Evolutionary conservation across 2,329 filamentous ascomycete species (phyloP).

Genomic region (Myriosclerotinia scirpicola): DNA sequence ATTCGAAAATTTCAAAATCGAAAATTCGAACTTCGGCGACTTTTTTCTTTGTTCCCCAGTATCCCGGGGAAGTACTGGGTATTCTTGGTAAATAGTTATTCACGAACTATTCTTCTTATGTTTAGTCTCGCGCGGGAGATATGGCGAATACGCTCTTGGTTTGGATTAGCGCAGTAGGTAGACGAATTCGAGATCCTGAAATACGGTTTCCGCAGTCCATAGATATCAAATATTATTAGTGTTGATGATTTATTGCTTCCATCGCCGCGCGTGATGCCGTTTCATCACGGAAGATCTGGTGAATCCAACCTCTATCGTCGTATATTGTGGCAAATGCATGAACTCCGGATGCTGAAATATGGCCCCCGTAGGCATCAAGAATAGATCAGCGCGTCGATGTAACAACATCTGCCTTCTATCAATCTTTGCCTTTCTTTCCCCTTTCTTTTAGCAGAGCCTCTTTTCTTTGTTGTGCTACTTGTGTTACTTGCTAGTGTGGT

Average conservation of each 20-base stretch:
- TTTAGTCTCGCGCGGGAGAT: neutral
- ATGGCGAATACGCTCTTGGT: neutral
- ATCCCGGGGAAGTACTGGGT: too few species aligned
- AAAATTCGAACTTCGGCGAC: neutral
- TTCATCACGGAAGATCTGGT: neutral
- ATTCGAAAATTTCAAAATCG: neutral
- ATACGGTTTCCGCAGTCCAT: neutral
- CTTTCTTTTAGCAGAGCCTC: neutral
- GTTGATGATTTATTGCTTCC: neutral
- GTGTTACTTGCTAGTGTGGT: neutral
- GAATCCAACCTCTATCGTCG: neutral
- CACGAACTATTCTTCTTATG: neutral
- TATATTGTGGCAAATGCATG: neutral
- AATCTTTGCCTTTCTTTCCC: neutral
- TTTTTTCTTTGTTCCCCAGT: neutral
- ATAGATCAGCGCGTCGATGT: neutral
- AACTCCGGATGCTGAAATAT: neutral
- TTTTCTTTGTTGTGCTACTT: neutral
- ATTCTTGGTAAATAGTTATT: neutral
- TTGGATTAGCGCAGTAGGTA: neutral
- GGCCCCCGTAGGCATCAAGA: neutral
- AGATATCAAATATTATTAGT: neutral
- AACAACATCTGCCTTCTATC: neutral
- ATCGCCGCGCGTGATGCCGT: neutral
- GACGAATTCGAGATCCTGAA: neutral